Conservation (phyloP, 1,284 basidiomycete species). For the Vanrija sp. region DNA sequence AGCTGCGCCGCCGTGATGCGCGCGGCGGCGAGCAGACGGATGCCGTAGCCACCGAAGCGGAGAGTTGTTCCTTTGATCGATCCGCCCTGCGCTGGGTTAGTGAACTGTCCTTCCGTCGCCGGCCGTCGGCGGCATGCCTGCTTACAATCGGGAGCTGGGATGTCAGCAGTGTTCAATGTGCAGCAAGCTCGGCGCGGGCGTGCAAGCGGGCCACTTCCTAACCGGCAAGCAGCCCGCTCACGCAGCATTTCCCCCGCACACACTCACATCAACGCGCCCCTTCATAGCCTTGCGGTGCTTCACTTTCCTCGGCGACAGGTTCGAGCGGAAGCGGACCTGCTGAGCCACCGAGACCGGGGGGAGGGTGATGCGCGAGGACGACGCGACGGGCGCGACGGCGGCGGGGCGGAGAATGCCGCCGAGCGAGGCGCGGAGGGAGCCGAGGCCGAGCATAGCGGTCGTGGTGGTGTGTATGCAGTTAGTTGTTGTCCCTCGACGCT, state of each 20-base stretch:
- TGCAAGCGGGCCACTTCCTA: too few species aligned
- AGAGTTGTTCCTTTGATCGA: conserved; percentile 92
- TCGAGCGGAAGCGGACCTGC: conserved; percentile 52
- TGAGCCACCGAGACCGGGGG: conserved; percentile 3
- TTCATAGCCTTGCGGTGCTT: conserved; percentile 85
- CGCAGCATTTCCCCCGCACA: background rate
- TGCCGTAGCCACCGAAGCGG: conserved; percentile 79
- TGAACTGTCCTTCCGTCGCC: too few species aligned
- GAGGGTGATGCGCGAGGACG: conserved; percentile 4
- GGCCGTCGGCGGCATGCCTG: too few species aligned
- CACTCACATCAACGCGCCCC: conserved; percentile 72
- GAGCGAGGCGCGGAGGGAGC: background rate
- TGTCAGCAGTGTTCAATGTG: too few species aligned
- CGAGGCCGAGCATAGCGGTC: conserved; percentile 24
- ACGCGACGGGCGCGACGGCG: conserved; percentile 3
- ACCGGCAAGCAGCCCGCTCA: background rate
- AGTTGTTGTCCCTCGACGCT: background rate
- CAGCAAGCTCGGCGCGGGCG: background rate
- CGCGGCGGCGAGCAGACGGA: conserved; percentile 79
- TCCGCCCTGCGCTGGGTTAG: conserved; percentile 57
- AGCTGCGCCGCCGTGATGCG: conserved; percentile 91
- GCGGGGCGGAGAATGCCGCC: conserved; percentile 15
- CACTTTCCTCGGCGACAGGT: conserved; percentile 76
- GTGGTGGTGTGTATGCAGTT: background rate
- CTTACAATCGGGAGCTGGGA: too few species aligned